Evolutionary conservation across 192 early-diverging fungal genomes (phyloP).

Genomic region (Funneliformis mosseae): DNA sequence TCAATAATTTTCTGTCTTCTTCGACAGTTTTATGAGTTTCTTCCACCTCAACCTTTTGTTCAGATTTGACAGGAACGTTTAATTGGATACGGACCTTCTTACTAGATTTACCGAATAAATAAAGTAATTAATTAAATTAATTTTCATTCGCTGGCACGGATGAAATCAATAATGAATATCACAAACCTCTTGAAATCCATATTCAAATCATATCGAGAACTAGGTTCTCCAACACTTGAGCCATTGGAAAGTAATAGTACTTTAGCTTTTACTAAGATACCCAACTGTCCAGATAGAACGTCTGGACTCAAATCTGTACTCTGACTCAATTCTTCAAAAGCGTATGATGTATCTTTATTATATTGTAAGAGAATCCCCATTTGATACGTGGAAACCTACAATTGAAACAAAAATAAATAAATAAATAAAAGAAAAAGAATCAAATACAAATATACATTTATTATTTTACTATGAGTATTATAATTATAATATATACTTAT

Average conservation of each 20-base stretch:
- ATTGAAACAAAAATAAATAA: not conserved
- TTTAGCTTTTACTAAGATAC: slow-evolving; percentile 82
- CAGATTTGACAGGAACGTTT: slow-evolving; percentile 80
- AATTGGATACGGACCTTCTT: slow-evolving; percentile 91
- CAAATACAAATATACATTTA: not conserved
- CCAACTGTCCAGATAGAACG: slow-evolving; percentile 67
- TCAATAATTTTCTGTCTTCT: slow-evolving; percentile 87
- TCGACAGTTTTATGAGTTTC: slow-evolving; percentile 93
- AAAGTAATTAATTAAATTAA: not conserved
- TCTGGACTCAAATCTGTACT: slow-evolving; percentile 75
- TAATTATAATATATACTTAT: not conserved
- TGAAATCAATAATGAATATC: not conserved
- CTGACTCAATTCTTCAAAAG: slow-evolving; percentile 73
- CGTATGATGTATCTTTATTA: slow-evolving; percentile 77
- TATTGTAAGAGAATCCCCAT: slow-evolving; percentile 93
- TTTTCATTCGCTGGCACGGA: not conserved
- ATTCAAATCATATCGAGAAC: slow-evolving; percentile 74
- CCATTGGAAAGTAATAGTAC: slow-evolving; percentile 63
- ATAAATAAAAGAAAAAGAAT: not conserved
- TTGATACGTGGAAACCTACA: slow-evolving; percentile 83
- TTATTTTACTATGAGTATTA: too few species aligned
- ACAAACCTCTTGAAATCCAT: slow-evolving; percentile 69
- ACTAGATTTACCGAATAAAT: slow-evolving; percentile 41
- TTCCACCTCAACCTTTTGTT: slow-evolving; percentile 88
- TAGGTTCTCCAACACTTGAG: slow-evolving; percentile 56